A percentile compares a stretch with the other conserved stretches of the same genome.
These are phyloP conservation scores for Syzygium syzygioides DNA, from an alignment of 441 rosid species.

Conservation along the genomic window DNA sequence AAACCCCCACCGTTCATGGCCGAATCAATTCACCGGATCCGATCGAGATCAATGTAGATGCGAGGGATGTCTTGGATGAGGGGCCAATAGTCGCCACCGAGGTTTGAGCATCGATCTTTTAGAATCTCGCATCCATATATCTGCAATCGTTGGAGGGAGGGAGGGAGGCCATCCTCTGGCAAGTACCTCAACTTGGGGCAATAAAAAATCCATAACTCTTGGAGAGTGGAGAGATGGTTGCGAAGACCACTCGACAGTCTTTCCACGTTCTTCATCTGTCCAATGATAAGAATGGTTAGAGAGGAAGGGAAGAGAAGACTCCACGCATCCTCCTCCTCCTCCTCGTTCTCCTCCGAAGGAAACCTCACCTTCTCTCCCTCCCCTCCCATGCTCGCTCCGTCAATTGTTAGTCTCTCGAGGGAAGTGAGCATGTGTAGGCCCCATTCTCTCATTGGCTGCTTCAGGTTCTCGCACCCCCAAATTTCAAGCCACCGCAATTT, in stretches of 20 bases:
- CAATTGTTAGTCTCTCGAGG: fast-evolving
- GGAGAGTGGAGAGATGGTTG: not conserved
- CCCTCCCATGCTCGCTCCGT: not conserved
- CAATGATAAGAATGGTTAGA: fast-evolving
- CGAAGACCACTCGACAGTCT: not conserved
- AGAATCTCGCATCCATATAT: fast-evolving
- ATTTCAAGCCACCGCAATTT: fast-evolving
- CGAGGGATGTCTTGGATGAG: not conserved
- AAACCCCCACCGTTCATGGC: no score
- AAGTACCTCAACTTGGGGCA: not conserved
- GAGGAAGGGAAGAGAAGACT: not conserved
- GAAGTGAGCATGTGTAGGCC: not conserved
- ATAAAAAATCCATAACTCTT: fast-evolving
- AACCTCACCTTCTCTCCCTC: not conserved
- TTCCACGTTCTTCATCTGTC: fast-evolving
- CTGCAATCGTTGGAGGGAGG: fast-evolving
- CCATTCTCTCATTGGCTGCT: not conserved
- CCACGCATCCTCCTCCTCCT: not conserved
- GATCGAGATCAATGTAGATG: no score
- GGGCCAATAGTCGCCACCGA: not conserved
- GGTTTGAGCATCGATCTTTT: not conserved
- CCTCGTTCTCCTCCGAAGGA: not conserved
- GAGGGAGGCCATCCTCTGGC: not conserved
- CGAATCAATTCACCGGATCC: no score
- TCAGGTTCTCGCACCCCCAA: fast-evolving